phyloP scores from a whole-genome alignment of 345 rosid genomes.

The Mercurialis annua region DNA sequence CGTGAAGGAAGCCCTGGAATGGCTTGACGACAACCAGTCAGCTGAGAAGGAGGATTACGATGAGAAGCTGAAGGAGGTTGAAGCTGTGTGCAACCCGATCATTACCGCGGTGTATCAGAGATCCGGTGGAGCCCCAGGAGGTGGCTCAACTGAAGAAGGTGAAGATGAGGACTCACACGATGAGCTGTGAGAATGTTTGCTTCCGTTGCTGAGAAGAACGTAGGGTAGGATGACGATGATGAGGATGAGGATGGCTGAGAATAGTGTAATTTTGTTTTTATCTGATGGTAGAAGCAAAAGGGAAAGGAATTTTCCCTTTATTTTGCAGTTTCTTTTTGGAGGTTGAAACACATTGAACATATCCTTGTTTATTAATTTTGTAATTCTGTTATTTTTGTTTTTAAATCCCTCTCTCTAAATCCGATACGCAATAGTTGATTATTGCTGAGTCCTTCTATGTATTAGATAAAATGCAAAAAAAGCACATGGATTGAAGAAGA shows the following conservation, averaged over 20 bases:
- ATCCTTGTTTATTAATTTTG: conserved; percentile 7
- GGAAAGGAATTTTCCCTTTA: conserved; percentile 15
- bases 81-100: conserved; percentile 91
- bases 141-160: conserved; percentile 33
- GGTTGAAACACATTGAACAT: conserved; percentile 17
- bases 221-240: conserved; percentile 1
- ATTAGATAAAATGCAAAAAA: too few species aligned
- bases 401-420: neutral
- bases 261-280: conserved; percentile 41
- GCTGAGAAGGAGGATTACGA: conserved; percentile 89
- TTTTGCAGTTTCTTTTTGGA: conserved; percentile 12
- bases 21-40: conserved; percentile 87
- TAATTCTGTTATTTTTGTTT: neutral
- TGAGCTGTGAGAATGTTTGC: conserved; percentile 40
- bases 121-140: conserved; percentile 77
- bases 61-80: conserved; percentile 95
- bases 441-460: too few species aligned
- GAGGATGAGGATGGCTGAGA: conserved; percentile 12
- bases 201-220: conserved; percentile 2
- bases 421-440: too few species aligned
- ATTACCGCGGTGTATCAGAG: conserved; percentile 79
- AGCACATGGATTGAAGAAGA: too few species aligned
- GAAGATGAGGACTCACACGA: conserved; percentile 54
- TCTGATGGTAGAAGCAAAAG: conserved; percentile 18
- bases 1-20: conserved; percentile 88